Base-by-base conservation (phyloP, 805 yeast genomes). In the Ogataea ramenticola region DNA sequence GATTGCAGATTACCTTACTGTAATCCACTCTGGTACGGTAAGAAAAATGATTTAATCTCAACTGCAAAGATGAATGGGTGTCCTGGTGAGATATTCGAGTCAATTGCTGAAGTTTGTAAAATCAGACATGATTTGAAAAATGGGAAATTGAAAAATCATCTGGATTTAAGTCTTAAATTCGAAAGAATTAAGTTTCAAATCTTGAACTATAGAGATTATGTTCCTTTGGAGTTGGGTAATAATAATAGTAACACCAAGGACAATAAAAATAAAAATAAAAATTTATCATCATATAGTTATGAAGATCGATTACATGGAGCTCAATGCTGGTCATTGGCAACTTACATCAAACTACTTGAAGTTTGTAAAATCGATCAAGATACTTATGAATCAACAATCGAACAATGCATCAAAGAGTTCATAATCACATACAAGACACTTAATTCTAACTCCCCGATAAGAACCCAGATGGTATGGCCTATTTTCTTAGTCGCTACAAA, bases 381-480 rank as follows among this genome's bases (percentile, higher is more conserved):
- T 12, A n/a, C n/a, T n/a, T 29, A 32, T 32, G 32, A 31, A 44
- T 40, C 16, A 30, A 45, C 49, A 9, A 64, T 71, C 15, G 56
- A 50, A 52, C 65, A 56, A 33, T 57, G 51, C 53, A 68, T 54
- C 35, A 58, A 57, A 24, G 82, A 77, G 51, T 77, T 77, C 50
- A 68, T 76, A 4, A 60, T 65, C 12, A 67, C 69, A 10, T 75
- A 77, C 50, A 62, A 65, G 1, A 59, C 74, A 0, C 61, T 77
- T 68, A 68, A 72, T 16, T 56, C 71, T 1, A 53, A 55, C 5
- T 67, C 76, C 1, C 78, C 81, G 1, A 57, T 70, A 17, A 71
- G 74, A 5, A 75, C 80, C 4, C 82, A 77, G 51, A 77, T 77
- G 82, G 80, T 77, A 4, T 77, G 82, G 82, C 82, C 82, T 0